Evolutionary conservation across 768 basidiomycete species (phyloP).

Genomic region (Suillus occidentalis): DNA sequence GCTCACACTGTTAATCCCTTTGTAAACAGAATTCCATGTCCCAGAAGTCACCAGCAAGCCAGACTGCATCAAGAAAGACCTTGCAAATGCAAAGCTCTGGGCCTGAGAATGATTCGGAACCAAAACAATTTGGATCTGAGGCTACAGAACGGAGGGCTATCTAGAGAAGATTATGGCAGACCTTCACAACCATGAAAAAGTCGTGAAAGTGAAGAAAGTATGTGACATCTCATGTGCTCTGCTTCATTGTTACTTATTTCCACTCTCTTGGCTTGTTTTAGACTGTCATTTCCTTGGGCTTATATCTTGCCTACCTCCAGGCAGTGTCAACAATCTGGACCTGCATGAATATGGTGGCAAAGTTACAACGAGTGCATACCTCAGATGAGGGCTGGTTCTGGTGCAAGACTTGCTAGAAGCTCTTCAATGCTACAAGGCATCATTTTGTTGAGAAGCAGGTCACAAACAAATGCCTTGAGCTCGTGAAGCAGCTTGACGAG

Average conservation of each 20-base stretch:
- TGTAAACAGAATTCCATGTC: slow-evolving; percentile 72
- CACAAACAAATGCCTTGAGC: slow-evolving; percentile 88
- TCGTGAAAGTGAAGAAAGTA: slow-evolving; percentile 72
- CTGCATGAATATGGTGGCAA: slow-evolving; percentile 86
- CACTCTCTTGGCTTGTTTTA: slow-evolving; percentile 35
- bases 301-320: slow-evolving; percentile 92
- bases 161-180: slow-evolving; percentile 74
- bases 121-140: slow-evolving; percentile 64
- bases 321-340: slow-evolving; percentile 84
- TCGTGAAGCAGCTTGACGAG: slow-evolving; percentile 81
- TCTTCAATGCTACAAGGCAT: slow-evolving; percentile 82
- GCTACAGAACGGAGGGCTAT: slow-evolving; percentile 70
- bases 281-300: slow-evolving; percentile 83
- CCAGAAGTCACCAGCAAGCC: slow-evolving; percentile 82
- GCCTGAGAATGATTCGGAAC: slow-evolving; percentile 54
- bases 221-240: slow-evolving; percentile 18
- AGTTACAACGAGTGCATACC: slow-evolving; percentile 80
- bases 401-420: slow-evolving; percentile 94
- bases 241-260: not conserved
- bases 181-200: slow-evolving; percentile 69
- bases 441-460: slow-evolving; percentile 95
- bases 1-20: slow-evolving; percentile 79
- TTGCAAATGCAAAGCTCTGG: slow-evolving; percentile 71
- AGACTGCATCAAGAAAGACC: slow-evolving; percentile 78
- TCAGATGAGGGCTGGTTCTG: slow-evolving; percentile 92